A percentile compares a stretch with the other conserved stretches of the same genome.
These are phyloP conservation scores for Rhytidiadelphus loreus DNA, from an alignment of 225 moss, liverwort and hornwort species.

Conservation along the genomic window DNA sequence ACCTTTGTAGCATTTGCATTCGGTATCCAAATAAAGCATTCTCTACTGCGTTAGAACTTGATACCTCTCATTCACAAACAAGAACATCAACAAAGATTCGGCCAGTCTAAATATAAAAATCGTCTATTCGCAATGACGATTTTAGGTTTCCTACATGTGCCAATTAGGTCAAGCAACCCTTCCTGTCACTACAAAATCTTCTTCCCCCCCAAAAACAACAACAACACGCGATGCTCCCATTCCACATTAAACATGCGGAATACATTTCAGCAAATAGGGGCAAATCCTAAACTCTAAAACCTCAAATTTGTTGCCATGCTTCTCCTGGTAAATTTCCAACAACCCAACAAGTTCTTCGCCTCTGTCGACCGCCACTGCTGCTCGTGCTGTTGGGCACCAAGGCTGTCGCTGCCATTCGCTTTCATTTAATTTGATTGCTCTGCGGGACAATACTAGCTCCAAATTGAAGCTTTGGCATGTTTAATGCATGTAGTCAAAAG, in stretches of 20 bases:
- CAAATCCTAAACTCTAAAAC: not conserved
- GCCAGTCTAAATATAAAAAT: not conserved
- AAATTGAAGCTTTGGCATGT: not conserved
- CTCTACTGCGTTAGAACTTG: not conserved
- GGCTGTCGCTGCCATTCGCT: not conserved
- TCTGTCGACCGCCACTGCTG: rapidly evolving
- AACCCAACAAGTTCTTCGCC: not conserved
- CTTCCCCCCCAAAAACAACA: not conserved
- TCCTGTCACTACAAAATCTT: too few species aligned
- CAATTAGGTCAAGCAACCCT: not conserved
- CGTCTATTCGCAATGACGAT: rapidly evolving
- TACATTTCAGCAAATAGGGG: not conserved
- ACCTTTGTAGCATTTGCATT: not conserved
- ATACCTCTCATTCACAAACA: not conserved
- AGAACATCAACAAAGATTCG: not conserved
- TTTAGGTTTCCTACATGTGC: not conserved
- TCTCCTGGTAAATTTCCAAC: not conserved
- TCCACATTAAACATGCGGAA: too few species aligned
- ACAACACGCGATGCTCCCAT: not conserved
- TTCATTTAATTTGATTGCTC: not conserved
- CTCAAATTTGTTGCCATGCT: not conserved
- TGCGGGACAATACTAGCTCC: not conserved
- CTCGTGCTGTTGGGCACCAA: not conserved
- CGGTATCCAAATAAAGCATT: not conserved
- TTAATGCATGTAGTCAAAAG: too few species aligned